Percentiles rank a stretch among this genome's conserved stretches.
phyloP scores from a whole-genome alignment of 352 stramenopile genomes.

The Pythium grandisporangium region DNA sequence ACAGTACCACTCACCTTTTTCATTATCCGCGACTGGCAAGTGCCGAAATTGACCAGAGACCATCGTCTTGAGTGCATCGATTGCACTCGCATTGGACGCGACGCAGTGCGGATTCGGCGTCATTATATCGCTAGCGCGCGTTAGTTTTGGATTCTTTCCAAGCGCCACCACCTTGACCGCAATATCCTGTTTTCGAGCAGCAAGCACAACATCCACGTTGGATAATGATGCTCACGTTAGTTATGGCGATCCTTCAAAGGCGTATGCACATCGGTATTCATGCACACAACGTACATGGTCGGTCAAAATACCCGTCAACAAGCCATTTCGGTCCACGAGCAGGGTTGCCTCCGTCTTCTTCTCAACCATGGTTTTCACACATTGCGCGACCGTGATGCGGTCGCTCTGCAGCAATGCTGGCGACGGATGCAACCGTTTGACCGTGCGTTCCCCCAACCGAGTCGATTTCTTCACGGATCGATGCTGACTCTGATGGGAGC shows the following conservation, averaged over 20 bases:
- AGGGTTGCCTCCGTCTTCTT: slow-evolving; percentile 91
- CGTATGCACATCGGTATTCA: no score
- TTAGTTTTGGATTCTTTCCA: slow-evolving; percentile 66
- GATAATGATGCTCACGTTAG: no score
- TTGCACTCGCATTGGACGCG: slow-evolving; percentile 84
- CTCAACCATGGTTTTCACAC: slow-evolving; percentile 78
- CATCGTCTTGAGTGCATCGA: slow-evolving; percentile 97
- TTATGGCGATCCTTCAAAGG: no score
- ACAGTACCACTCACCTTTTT: slow-evolving; percentile 69
- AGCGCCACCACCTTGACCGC: slow-evolving; percentile 90
- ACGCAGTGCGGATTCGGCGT: slow-evolving; percentile 94
- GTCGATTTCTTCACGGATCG: slow-evolving; percentile 7
- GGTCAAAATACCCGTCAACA: slow-evolving; percentile 93
- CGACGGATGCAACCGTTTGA: slow-evolving; percentile 58
- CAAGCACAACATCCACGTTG: no score
- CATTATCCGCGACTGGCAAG: slow-evolving; percentile 90
- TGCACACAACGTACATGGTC: slow-evolving; percentile 69
- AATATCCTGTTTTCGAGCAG: slow-evolving; percentile 94
- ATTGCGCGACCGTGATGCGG: slow-evolving; percentile 58
- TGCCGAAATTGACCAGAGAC: slow-evolving; percentile 94
- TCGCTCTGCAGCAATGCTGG: slow-evolving; percentile 65
- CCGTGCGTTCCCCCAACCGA: slow-evolving; percentile 12
- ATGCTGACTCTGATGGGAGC: slow-evolving; percentile 4
- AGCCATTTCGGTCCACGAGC: slow-evolving; percentile 80
- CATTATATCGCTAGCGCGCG: slow-evolving; percentile 88